Evolutionary conservation across 768 basidiomycete genomes (phyloP), one percentile per base, ranked within the genome.

Genomic region (Porphyrellus cyaneotinctus): DNA sequence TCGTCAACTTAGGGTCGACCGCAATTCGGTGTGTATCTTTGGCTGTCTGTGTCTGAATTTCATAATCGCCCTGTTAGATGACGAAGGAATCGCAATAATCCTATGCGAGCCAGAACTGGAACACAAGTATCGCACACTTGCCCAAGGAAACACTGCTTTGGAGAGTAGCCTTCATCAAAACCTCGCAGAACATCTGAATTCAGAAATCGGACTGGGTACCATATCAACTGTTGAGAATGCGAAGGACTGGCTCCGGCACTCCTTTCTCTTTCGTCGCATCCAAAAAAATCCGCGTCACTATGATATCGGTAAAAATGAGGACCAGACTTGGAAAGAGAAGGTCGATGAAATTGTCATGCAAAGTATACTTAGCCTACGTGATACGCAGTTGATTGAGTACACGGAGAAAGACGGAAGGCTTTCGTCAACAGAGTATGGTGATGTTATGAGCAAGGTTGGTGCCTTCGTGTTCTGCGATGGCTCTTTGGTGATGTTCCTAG

Each of bases 181-280:
- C 64, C 79, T 99, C 7, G 73, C 84, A 4, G 95, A 98, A 66
- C 94, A 97, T 67, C 71, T 99, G 58, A 97, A 97, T 63, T 92
- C 92, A 2, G 95, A 99, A 71, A 87, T 97, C 49, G 87, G 87
- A 0, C 77, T 97, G 11, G 81, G 84, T 3, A 94, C 95, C 0
- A 94, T 99, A 62, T 82, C 77, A 4, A 75, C 78, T 58, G 54
- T 88, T 5, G 68, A 76, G 2, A 80, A 78, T 7, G 95, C 93
- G 2, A 88, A 87, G 59, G 72, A 77, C 15, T 99, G 97, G 97
- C 71, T 95, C 23, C 79, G 76, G 20, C 82, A 79, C 49, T 90
- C 95, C 0, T 99, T 97, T 70, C 72, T 99, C 14, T 95, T 81
- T 63, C 86, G 87, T 47, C 79, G 97, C 20, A 83, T 99, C 51